phyloP scores from a whole-genome alignment of 2,329 filamentous ascomycete genomes.

The Colletotrichum liaoningense region DNA sequence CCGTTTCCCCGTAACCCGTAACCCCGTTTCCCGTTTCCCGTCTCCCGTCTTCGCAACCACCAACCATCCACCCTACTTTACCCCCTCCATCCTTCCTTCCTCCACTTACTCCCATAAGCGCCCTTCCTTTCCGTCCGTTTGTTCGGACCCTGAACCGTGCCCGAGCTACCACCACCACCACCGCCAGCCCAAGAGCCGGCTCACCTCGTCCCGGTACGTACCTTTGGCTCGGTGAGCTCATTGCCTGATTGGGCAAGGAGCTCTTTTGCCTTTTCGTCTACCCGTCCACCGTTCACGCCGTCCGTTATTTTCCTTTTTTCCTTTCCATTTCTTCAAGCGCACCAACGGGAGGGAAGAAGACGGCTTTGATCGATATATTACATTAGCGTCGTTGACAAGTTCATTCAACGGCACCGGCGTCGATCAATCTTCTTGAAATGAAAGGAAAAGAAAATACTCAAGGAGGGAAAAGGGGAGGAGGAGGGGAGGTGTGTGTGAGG shows the following conservation, averaged over 20 bases:
- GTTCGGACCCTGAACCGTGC: conserved; percentile 4
- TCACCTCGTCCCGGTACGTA: conserved; percentile 7
- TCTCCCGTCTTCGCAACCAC: not conserved
- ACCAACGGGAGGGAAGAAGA: not conserved
- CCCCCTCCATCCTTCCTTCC: not conserved
- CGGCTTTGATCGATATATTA: not conserved
- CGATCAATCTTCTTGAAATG: not conserved
- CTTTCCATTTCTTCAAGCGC: not conserved
- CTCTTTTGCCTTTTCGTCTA: not conserved
- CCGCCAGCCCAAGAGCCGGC: not conserved
- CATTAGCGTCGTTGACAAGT: not conserved
- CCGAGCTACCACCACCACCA: not conserved
- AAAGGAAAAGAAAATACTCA: too few species aligned
- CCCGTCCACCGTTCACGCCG: not conserved
- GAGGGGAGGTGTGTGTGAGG: too few species aligned
- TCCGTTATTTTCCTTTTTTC: not conserved
- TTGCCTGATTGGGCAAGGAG: conserved; percentile 16
- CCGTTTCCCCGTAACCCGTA: conserved; percentile 15
- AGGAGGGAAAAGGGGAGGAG: too few species aligned
- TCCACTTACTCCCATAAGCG: not conserved
- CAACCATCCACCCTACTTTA: not conserved
- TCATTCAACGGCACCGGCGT: not conserved
- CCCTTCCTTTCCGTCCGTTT: not conserved
- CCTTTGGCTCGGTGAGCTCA: conserved; percentile 10
- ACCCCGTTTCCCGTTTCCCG: conserved; percentile 17